phyloP scores from a whole-genome alignment of 1,284 basidiomycete genomes.

The Kwoniella shivajii region DNA sequence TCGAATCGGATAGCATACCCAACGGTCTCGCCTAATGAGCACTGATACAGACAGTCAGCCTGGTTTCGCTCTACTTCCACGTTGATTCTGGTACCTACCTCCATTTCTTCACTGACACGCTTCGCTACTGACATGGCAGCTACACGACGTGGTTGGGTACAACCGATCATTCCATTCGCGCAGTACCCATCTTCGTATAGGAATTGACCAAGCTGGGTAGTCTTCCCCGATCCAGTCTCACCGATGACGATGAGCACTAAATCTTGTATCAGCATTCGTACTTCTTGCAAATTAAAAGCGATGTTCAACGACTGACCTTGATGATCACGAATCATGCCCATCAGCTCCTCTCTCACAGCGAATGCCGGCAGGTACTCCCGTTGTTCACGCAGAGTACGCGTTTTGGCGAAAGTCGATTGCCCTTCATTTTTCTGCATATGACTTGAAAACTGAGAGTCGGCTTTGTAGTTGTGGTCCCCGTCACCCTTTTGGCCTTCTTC shows the following conservation, averaged over 20 bases:
- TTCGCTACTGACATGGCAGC: conserved; percentile 99
- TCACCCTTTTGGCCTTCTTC: conserved; percentile 61
- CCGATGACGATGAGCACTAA: conserved; percentile 89
- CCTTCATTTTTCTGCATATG: conserved; percentile 81
- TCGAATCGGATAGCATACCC: conserved; percentile 98
- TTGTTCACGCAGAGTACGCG: conserved; percentile 87
- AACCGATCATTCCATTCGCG: conserved; percentile 82
- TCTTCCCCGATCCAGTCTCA: conserved; percentile 91
- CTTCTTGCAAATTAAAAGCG: neutral
- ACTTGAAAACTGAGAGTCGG: conserved; percentile 92
- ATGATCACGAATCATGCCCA: conserved; percentile 89
- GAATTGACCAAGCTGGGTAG: conserved; percentile 92
- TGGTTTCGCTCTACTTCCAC: neutral
- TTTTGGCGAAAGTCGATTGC: conserved; percentile 79
- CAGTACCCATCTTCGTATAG: conserved; percentile 96
- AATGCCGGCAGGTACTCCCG: conserved; percentile 97
- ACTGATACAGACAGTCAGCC: conserved; percentile 55
- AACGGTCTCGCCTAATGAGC: conserved; percentile 82
- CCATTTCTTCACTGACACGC: conserved; percentile 92
- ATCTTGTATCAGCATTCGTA: conserved; percentile 9
- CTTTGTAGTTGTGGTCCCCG: conserved; percentile 76
- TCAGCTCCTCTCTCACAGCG: conserved; percentile 91
- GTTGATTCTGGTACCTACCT: conserved; percentile 47
- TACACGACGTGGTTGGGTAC: conserved; percentile 94
- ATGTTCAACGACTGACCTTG: conserved; percentile 67